Percentiles rank a stretch among this genome's conserved stretches.
phyloP scores from a whole-genome alignment of 2,329 filamentous ascomycete genomes.

The Pseudophaeomoniella oleicola region DNA sequence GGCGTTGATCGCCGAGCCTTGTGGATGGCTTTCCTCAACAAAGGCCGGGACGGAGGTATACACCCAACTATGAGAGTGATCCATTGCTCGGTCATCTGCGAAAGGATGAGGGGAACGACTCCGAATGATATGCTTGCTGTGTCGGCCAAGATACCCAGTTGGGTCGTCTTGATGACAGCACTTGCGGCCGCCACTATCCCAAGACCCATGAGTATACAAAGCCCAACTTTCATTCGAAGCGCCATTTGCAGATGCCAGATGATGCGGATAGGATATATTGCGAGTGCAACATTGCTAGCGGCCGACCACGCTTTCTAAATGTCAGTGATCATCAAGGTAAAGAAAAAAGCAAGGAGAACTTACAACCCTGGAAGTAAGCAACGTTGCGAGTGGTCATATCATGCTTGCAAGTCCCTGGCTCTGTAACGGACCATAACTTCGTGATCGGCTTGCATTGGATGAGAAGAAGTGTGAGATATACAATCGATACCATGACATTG shows the following conservation, averaged over 20 bases:
- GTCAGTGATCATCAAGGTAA: not conserved
- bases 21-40: not conserved
- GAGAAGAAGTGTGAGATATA: not conserved
- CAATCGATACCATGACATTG: not conserved
- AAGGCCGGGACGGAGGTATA: not conserved
- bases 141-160: not conserved
- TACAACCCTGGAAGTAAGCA: not conserved
- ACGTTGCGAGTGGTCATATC: not conserved
- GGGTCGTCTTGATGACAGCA: not conserved
- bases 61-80: not conserved
- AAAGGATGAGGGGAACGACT: not conserved
- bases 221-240: not conserved
- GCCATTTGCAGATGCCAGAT: conserved; percentile 2
- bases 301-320: not conserved
- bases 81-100: not conserved
- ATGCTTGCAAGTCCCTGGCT: not conserved
- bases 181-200: not conserved
- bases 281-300: not conserved
- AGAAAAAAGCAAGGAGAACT: not conserved
- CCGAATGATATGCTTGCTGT: not conserved
- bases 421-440: not conserved
- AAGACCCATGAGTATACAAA: conserved; percentile 1
- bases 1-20: no score
- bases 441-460: not conserved
- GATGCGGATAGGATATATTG: not conserved